Conservation (phyloP, 805 yeast genomes). For the Candida nemodendra region DNA sequence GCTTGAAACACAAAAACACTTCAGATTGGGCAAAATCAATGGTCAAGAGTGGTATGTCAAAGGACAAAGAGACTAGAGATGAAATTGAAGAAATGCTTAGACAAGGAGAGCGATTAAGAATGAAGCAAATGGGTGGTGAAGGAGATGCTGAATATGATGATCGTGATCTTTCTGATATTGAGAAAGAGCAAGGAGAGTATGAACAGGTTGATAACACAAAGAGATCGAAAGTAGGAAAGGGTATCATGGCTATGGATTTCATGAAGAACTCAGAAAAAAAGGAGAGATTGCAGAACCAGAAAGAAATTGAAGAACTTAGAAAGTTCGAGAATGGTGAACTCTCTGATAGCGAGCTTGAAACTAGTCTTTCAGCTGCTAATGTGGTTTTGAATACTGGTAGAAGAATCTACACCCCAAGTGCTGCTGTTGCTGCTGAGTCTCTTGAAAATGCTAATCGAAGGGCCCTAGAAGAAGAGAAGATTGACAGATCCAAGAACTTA, state of each 20-base stretch:
- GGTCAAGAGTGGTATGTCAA: constrained; percentile 86
- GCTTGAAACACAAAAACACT: constrained; percentile 83
- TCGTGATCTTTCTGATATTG: constrained; percentile 50
- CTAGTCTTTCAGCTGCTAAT: constrained; percentile 44
- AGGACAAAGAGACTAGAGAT: constrained; percentile 77
- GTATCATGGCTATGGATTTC: constrained; percentile 91
- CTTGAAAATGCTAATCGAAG: constrained; percentile 36
- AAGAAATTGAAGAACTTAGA: constrained; percentile 50
- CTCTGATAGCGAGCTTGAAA: constrained; percentile 39
- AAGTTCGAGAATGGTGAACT: constrained; percentile 39
- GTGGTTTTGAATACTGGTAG: constrained; percentile 69
- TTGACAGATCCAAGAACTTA: constrained; percentile 50
- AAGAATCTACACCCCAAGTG: constrained; percentile 71
- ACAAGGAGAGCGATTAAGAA: constrained; percentile 74
- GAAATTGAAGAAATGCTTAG: constrained; percentile 94
- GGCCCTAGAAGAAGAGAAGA: constrained; percentile 44
- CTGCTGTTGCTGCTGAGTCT: constrained; percentile 38
- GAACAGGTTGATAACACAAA: constrained; percentile 35
- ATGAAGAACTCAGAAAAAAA: constrained; percentile 87
- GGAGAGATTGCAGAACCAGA: constrained; percentile 56
- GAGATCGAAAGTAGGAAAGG: constrained; percentile 65
- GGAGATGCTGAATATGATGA: constrained; percentile 44
- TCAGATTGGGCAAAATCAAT: constrained; percentile 88
- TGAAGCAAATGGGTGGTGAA: constrained; percentile 68
- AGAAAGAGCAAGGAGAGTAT: constrained; percentile 41